Base-by-base conservation (phyloP, 73 alveolate species). In the Stentor roeselii region DNA sequence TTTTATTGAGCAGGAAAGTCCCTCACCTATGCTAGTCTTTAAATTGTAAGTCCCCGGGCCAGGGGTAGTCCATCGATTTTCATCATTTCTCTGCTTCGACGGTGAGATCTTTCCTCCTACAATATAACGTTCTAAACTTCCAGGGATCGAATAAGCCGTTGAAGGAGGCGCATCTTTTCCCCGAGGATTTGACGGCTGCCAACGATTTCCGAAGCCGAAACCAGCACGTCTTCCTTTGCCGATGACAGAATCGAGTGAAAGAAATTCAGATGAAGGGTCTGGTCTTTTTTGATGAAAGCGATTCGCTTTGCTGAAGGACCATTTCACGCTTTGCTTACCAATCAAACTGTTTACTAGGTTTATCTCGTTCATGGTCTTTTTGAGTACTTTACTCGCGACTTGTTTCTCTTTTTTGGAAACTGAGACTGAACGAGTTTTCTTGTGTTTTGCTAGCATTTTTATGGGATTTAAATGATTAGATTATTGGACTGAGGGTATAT, bases 121-220 rank as follows among this genome's bases (percentile, higher is more conserved):
- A n/a, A n/a, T 31, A 21, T 1, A 31, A n/a, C 27, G 15, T 21
- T 58, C 74, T 21, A 58, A 58, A 58, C 74, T 21, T 1, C 74
- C 27, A 21, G 74, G 27, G 27, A 58, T n/a, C 27, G 15, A 21
- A 58, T 58, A 58, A 21, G 74, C 74, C 15, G 74, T 58, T 58
- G 74, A 31, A 58, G 74, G 74, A 0, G 74, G 74, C 27, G 74
- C 15, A 31, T 58, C 74, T 58, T 58, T 58, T n/a, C 74, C 74
- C 15, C 15, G 27, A 21, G 74, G 35, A 58, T 58, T 58, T 21
- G 74, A 58, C 15, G 74, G 74, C 27, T n/a, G 35, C 0, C 35
- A 21, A 31, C 74, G 74, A n/a, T 58, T 58, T 58, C 74, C 74
- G 27, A 21, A 58, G 74, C 74, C 74, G 27, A 58, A 21, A 2